phyloP scores from a whole-genome alignment of 2,329 filamentous ascomycete species.

The Calonectria crousiana region DNA sequence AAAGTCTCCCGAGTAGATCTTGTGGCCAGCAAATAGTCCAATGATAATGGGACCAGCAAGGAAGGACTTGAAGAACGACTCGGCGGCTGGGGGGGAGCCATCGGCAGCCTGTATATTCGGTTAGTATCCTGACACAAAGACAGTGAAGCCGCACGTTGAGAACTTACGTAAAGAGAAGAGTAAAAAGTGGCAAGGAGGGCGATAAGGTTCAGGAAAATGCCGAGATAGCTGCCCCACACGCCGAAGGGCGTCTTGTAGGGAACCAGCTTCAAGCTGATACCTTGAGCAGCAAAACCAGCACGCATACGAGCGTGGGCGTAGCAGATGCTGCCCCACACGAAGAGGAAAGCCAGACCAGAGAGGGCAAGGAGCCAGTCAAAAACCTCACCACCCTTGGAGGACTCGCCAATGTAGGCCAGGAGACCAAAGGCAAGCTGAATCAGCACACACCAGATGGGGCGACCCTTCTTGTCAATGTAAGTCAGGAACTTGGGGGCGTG shows the following conservation, averaged over 20 bases:
- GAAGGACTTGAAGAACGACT: constrained; percentile 80
- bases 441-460: constrained; percentile 79
- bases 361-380: constrained; percentile 86
- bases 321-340: constrained; percentile 89
- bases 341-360: constrained; percentile 80
- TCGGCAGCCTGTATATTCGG: constrained; percentile 19
- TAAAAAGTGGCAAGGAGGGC: constrained; percentile 91
- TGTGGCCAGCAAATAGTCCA: constrained; percentile 79
- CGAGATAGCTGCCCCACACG: constrained; percentile 84
- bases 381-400: constrained; percentile 69
- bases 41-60: constrained; percentile 77
- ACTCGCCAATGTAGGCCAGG: constrained; percentile 81
- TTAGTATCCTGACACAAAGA: not conserved
- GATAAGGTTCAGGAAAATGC: constrained; percentile 79
- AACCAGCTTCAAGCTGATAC: constrained; percentile 78
- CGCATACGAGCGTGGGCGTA: constrained; percentile 93
- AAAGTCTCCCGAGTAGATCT: constrained; percentile 76
- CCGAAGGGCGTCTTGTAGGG: constrained; percentile 86
- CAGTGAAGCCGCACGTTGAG: too few relatives aligned
- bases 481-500: constrained; percentile 83
- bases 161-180: constrained; percentile 58
- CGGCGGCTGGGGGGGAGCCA: constrained; percentile 77
- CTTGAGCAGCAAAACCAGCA: constrained; percentile 76
- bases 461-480: constrained; percentile 86
- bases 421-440: constrained; percentile 77